Evolutionary conservation across 768 basidiomycete genomes (phyloP).

Genomic region (Filobasidium wieringae): DNA sequence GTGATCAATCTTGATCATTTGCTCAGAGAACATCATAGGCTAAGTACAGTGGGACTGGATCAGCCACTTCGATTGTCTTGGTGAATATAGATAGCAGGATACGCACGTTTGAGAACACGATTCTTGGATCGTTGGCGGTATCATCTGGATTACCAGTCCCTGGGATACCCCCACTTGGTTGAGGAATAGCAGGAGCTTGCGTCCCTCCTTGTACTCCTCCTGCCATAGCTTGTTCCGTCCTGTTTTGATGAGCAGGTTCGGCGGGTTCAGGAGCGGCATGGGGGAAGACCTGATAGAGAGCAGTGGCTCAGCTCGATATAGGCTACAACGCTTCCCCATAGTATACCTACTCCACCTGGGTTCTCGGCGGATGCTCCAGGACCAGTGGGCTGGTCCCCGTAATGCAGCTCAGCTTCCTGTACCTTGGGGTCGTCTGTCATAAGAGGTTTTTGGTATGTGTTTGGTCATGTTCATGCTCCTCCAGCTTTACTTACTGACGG

Average conservation of each 20-base stretch:
- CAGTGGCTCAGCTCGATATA: not conserved
- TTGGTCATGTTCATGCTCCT: not conserved
- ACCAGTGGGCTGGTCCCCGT: conserved; percentile 22
- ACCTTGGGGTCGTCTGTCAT: conserved; percentile 24
- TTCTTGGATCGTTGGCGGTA: conserved; percentile 24
- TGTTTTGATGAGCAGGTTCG: conserved; percentile 1
- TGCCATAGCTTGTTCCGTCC: not conserved
- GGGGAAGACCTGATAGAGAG: conserved; percentile 21
- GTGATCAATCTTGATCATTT: conserved; percentile 25
- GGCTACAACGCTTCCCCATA: not conserved
- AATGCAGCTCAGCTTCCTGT: conserved; percentile 24
- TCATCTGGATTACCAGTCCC: conserved; percentile 30
- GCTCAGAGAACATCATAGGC: conserved; percentile 31
- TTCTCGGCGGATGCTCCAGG: conserved; percentile 35
- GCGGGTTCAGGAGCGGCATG: conserved; percentile 18
- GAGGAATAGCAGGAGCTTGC: conserved; percentile 7
- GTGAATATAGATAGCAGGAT: not conserved
- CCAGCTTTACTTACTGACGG: not conserved
- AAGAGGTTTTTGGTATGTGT: not conserved
- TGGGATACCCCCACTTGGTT: conserved; percentile 24
- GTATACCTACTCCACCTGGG: conserved; percentile 32
- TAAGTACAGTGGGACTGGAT: conserved; percentile 2
- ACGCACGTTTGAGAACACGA: conserved; percentile 36
- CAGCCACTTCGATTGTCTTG: not conserved
- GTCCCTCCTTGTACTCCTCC: not conserved